Evolutionary conservation across 2,329 filamentous ascomycete species (phyloP).

Genomic region (Fusarium citri): DNA sequence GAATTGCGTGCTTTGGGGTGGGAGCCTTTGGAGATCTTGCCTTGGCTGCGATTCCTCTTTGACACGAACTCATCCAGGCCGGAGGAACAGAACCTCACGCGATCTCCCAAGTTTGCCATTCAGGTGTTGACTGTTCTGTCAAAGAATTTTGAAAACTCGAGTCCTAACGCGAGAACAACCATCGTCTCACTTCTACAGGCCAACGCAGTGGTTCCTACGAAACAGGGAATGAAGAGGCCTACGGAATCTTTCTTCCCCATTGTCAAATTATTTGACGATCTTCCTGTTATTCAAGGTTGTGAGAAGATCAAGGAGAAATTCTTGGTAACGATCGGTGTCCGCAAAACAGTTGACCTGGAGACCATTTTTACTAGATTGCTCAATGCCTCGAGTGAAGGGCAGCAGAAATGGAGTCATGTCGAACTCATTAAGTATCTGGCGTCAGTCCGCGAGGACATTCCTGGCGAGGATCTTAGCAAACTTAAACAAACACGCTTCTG

Average conservation of each 20-base stretch:
- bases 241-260: conserved; percentile 89
- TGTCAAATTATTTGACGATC: conserved; percentile 95
- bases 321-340: conserved; percentile 82
- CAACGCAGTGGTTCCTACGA: conserved; percentile 87
- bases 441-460: conserved; percentile 91
- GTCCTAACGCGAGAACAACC: conserved; percentile 71
- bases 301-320: conserved; percentile 92
- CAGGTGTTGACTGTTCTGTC: conserved; percentile 84
- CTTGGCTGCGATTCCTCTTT: conserved; percentile 88
- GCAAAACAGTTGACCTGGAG: conserved; percentile 93
- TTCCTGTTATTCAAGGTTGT: conserved; percentile 82
- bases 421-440: conserved; percentile 95
- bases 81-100: conserved; percentile 76
- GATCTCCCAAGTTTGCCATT: conserved; percentile 77
- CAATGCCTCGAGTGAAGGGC: conserved; percentile 66
- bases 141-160: conserved; percentile 89
- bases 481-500: conserved; percentile 84
- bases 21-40: conserved; percentile 83
- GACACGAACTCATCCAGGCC: conserved; percentile 70
- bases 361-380: conserved; percentile 92
- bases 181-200: conserved; percentile 73
- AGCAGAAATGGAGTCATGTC: conserved; percentile 86
- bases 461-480: conserved; percentile 80
- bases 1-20: conserved; percentile 87
- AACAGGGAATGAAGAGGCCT: conserved; percentile 87